These are phyloP conservation scores for Globisporangium nunn DNA, from an alignment of 352 stramenopile species.

Conservation along the genomic window DNA sequence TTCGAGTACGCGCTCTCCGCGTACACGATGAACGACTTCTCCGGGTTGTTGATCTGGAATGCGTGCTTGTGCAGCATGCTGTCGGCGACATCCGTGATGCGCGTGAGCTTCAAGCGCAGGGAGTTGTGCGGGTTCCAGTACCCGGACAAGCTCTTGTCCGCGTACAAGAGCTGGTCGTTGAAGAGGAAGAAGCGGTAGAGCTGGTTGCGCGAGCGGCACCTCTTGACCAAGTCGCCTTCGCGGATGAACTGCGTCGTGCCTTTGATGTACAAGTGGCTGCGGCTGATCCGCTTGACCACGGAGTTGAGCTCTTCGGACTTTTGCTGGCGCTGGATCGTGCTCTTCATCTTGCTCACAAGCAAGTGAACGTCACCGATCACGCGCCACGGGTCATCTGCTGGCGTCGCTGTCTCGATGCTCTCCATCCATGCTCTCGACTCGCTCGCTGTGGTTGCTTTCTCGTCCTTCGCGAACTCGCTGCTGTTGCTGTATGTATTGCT, in stretches of 20 bases:
- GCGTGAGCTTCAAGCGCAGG: constrained; percentile 73
- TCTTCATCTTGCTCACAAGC: constrained; percentile 87
- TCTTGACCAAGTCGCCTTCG: constrained; percentile 93
- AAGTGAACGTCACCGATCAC: constrained; percentile 88
- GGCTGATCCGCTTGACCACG: constrained; percentile 88
- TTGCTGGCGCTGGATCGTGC: constrained; percentile 78
- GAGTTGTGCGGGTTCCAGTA: constrained; percentile 85
- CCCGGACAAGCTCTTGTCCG: constrained; percentile 69
- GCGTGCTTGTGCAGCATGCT: constrained; percentile 64
- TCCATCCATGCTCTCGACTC: constrained; percentile 34
- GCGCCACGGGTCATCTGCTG: constrained; percentile 63
- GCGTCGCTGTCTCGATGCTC: constrained; percentile 58
- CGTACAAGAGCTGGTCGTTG: constrained; percentile 82
- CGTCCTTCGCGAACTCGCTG: background rate
- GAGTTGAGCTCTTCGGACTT: constrained; percentile 79
- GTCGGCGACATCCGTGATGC: constrained; percentile 71
- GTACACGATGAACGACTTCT: constrained; percentile 83
- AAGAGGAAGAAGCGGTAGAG: constrained; percentile 87
- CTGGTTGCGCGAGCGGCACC: constrained; percentile 84
- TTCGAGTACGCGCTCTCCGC: constrained; percentile 60
- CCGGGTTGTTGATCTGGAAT: constrained; percentile 81
- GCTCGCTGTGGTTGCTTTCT: background rate
- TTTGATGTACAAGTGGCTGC: constrained; percentile 89
- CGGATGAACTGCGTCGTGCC: constrained; percentile 92
- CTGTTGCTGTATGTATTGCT: constrained; percentile 4